A percentile compares a stretch with the other conserved stretches of the same genome.
These are phyloP conservation scores for Dendryphion nanum DNA, from an alignment of 2,329 filamentous ascomycete species.

Conservation along the genomic window DNA sequence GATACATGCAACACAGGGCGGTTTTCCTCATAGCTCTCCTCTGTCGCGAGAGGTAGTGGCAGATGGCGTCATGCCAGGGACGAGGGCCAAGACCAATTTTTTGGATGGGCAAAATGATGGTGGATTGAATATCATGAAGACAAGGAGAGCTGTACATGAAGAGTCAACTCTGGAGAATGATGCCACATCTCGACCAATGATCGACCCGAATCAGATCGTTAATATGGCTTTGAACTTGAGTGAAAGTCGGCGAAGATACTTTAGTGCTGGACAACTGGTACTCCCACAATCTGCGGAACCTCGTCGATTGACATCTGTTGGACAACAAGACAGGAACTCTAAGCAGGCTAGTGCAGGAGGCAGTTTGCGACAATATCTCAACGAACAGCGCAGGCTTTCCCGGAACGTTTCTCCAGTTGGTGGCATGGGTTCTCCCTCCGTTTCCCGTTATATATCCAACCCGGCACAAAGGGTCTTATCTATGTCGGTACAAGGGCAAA, in stretches of 20 bases:
- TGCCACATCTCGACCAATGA: slow-evolving; percentile 51
- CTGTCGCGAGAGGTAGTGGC: slow-evolving; percentile 16
- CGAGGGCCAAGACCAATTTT: slow-evolving; percentile 4
- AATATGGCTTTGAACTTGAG: slow-evolving; percentile 88
- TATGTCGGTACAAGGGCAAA: slow-evolving; percentile 34
- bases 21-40: slow-evolving; percentile 17
- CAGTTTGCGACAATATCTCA: slow-evolving; percentile 60
- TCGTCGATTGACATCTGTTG: slow-evolving; percentile 47
- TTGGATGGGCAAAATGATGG: too few relatives aligned
- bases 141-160: too few relatives aligned
- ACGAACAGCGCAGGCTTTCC: slow-evolving; percentile 65
- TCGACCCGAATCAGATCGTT: slow-evolving; percentile 86
- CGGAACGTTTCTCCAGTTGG: slow-evolving; percentile 61
- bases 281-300: slow-evolving; percentile 50
- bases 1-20: slow-evolving; percentile 17
- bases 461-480: slow-evolving; percentile 22
- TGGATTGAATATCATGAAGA: too few relatives aligned
- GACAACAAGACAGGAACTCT: slow-evolving; percentile 5
- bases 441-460: slow-evolving; percentile 25
- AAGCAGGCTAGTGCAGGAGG: slow-evolving; percentile 28
- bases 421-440: slow-evolving; percentile 26
- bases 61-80: slow-evolving; percentile 2
- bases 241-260: slow-evolving; percentile 68
- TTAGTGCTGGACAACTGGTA: slow-evolving; percentile 57
- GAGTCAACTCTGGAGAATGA: neutral